These are phyloP conservation scores for Coix lacrymajobi DNA, from an alignment of 176 grass and related monocot genomes.

Conservation along the genomic window DNA sequence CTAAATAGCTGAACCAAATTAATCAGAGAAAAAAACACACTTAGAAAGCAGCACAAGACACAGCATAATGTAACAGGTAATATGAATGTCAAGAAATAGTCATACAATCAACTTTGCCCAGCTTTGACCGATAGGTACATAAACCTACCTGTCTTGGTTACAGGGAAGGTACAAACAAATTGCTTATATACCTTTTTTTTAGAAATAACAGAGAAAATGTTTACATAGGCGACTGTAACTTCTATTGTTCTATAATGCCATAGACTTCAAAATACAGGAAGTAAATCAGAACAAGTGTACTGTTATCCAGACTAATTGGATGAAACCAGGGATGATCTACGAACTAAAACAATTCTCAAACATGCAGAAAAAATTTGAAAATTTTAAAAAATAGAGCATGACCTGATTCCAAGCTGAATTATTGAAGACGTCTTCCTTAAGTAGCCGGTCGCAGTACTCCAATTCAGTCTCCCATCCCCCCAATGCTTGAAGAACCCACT, in stretches of 20 bases:
- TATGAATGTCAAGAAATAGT: not conserved
- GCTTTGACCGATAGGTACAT: not conserved
- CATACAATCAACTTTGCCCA: not conserved
- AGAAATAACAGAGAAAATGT: not conserved
- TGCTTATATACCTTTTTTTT: not conserved
- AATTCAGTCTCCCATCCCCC: slow-evolving; percentile 94
- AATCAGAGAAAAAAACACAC: slow-evolving; percentile 4
- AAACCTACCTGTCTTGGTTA: not conserved
- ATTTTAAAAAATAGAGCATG: not conserved
- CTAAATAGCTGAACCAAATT: not conserved
- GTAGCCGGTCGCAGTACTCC: slow-evolving; percentile 63
- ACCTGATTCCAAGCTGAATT: slow-evolving; percentile 99
- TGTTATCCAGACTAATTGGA: not conserved
- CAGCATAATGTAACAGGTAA: not conserved
- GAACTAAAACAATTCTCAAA: not conserved
- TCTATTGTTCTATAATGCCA: not conserved
- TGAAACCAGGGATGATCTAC: not conserved
- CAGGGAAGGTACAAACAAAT: not conserved
- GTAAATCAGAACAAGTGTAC: not conserved
- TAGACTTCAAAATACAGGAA: not conserved
- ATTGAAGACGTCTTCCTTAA: slow-evolving; percentile 90
- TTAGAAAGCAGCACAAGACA: not conserved
- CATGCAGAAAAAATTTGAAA: not conserved
- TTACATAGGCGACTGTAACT: not conserved
- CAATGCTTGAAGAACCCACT: slow-evolving; percentile 92